These are phyloP conservation scores for Leptomonas pyrrhocoris DNA, from an alignment of 208 protist genomes.

Conservation along the genomic window DNA sequence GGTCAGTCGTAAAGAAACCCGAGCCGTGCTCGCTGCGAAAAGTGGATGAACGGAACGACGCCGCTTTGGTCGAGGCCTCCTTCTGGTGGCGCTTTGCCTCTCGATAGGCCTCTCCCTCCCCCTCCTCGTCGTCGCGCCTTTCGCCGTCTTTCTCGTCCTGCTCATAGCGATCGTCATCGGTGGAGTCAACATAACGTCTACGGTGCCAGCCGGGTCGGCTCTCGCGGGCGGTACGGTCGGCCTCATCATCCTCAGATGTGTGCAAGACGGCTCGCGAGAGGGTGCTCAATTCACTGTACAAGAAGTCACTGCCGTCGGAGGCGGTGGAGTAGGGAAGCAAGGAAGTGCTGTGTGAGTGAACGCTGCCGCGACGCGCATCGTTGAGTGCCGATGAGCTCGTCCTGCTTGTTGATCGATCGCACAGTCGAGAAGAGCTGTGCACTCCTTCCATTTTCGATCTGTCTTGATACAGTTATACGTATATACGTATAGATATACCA, in stretches of 20 bases:
- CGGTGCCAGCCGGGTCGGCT: constrained; percentile 11
- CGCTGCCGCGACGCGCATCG: not conserved
- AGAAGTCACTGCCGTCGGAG: constrained; percentile 13
- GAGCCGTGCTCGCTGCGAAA: too few relatives aligned
- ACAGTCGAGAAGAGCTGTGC: not conserved
- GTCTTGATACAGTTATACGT: too few relatives aligned
- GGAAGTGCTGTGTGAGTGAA: constrained; percentile 3
- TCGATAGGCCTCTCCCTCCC: not conserved
- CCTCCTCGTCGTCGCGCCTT: not conserved
- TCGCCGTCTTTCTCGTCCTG: not conserved
- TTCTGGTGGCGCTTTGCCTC: not conserved
- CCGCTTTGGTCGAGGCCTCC: too few relatives aligned
- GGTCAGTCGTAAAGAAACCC: too few relatives aligned
- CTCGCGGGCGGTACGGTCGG: not conserved
- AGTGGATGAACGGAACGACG: too few relatives aligned
- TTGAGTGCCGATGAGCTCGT: not conserved
- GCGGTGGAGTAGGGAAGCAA: constrained; percentile 7
- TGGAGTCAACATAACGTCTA: not conserved
- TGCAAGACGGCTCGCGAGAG: constrained; percentile 17
- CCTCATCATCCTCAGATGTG: not conserved
- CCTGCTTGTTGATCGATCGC: not conserved
- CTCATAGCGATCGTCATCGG: not conserved
- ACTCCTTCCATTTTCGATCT: not conserved
- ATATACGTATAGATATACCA: too few relatives aligned
- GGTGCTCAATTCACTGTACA: constrained; percentile 4